Evolutionary conservation across 2,329 filamentous ascomycete species (phyloP).

Genomic region (Venturia nashicola): DNA sequence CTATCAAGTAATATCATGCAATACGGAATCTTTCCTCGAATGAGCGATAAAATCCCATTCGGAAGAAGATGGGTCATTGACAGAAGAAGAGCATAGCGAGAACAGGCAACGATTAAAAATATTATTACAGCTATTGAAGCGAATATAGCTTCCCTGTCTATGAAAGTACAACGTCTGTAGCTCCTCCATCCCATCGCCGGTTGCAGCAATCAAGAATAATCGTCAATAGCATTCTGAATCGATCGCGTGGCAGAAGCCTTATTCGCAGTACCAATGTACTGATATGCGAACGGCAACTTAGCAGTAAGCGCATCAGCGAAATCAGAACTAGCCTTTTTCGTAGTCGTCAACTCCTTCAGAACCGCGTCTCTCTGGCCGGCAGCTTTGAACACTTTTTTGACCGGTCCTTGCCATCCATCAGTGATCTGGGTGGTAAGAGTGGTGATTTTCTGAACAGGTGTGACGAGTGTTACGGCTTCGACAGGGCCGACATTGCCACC

Average conservation of each 20-base stretch:
- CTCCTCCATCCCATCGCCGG: background rate
- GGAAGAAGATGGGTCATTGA: no score
- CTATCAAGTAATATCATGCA: no score
- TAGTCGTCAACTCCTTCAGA: background rate
- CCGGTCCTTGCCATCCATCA: background rate
- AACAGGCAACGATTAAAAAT: no score
- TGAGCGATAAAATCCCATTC: no score
- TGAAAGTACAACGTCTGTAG: background rate
- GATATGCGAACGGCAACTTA: background rate
- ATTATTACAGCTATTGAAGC: no score
- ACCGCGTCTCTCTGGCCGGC: background rate
- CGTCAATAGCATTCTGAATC: background rate
- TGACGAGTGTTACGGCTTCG: background rate
- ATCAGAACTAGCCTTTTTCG: background rate
- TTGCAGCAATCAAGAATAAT: background rate
- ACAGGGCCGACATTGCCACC: background rate
- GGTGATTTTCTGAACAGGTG: background rate
- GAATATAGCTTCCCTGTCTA: background rate
- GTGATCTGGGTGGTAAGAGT: background rate
- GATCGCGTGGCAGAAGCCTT: background rate
- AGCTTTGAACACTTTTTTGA: background rate
- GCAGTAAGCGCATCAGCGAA: background rate
- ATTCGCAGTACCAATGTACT: background rate
- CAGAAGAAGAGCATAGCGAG: no score
- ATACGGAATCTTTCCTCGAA: no score